Evolutionary conservation across 441 rosid species (phyloP), one percentile per base, ranked within the genome.

Genomic region (Viola pubescens): DNA sequence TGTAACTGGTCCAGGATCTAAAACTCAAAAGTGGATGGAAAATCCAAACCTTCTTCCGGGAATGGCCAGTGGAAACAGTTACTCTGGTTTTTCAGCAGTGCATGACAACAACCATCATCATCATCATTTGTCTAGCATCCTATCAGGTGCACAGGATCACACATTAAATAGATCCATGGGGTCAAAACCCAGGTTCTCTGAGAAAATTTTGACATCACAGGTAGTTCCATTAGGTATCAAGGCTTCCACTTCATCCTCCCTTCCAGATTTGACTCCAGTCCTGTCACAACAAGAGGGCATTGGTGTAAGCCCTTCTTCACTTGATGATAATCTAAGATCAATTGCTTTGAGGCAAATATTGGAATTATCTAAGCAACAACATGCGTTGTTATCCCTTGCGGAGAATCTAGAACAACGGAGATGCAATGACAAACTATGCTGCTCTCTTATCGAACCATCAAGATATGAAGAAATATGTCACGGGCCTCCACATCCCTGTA

Each of bases 281-380:
- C 57, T 55, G 40, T 56, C 50, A 19, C 65, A 70, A 55, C 72
- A 64, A 60, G 76, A 61, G 12, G 41, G 58, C 7, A 47, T 49
- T 45, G 34, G 55, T 45, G 52, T 7, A 47, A 38, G 54, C 62
- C 61, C 79, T 59, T 52, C 49, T 68, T 66, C 70, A n/a, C 70
- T 64, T 62, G 80, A 79, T 70, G 81, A 80, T 39, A 58, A 71
- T 56, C 75, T 68, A 74, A 82, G 81, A 70, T 53, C 68, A 44
- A 76, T 76, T 61, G 79, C 82, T 49, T 9, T 59, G 60, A 68
- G 67, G 70, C 78, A 82, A 74, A 72, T 73, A 57, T 50, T 71
- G 62, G 77, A 75, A 57, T 67, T 70, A 65, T 79, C 87, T 9
- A 73, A 71, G 72, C 72, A 70, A 48, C 84, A 74, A 12, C 72